Evolutionary conservation across 768 basidiomycete genomes (phyloP).

Genomic region (Mycena galericulata): DNA sequence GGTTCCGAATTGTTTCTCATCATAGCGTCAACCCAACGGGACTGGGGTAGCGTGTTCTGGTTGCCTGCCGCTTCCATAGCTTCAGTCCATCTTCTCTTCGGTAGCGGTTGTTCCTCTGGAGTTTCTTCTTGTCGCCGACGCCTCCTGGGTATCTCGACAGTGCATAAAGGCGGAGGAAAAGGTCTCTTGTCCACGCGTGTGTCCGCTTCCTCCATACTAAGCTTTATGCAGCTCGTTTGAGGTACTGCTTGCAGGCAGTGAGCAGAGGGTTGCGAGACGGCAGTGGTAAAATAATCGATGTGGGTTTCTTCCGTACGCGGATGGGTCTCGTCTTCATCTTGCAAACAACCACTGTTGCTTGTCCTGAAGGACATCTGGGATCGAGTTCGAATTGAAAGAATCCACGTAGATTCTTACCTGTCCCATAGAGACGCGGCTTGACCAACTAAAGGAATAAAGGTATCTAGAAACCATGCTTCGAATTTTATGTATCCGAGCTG

Average conservation of each 20-base stretch:
- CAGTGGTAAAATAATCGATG: too few species aligned
- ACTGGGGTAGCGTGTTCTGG: neutral
- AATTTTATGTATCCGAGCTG: neutral
- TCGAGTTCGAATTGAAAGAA: too few species aligned
- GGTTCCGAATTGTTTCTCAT: neutral
- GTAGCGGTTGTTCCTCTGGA: neutral
- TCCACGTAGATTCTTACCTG: neutral
- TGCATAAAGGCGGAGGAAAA: neutral
- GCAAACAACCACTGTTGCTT: too few species aligned
- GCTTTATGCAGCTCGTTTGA: slow-evolving; percentile 18
- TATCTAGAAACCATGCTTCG: slow-evolving; percentile 16
- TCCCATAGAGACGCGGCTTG: slow-evolving; percentile 9
- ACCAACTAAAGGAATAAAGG: slow-evolving; percentile 18
- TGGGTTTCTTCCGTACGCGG: neutral
- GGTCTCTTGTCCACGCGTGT: neutral
- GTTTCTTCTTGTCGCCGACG: neutral
- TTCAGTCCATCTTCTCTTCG: slow-evolving; percentile 20
- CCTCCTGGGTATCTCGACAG: neutral
- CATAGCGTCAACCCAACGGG: slow-evolving; percentile 23
- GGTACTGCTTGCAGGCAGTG: neutral
- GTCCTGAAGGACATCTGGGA: too few species aligned
- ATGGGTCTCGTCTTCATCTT: neutral
- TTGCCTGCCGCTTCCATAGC: slow-evolving; percentile 27
- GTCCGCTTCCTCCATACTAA: slow-evolving; percentile 20
- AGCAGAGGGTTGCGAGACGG: too few species aligned